Evolutionary conservation across 257 asterid species (phyloP).

Genomic region (Salvia hispanica): DNA sequence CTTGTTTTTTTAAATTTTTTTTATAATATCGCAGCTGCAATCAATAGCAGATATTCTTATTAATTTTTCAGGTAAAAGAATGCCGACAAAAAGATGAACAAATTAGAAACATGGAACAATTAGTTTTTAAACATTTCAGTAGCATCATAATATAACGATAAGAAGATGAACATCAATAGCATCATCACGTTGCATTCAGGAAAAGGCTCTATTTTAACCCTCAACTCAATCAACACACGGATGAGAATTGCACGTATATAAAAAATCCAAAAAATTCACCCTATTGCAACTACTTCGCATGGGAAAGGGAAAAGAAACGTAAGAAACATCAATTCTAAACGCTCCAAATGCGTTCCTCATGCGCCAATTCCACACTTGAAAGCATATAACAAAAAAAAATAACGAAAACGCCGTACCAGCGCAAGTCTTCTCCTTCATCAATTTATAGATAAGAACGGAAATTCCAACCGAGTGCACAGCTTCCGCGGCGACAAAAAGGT

Average conservation of each 20-base stretch:
- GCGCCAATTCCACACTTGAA: constrained; percentile 19
- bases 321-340: constrained; percentile 11
- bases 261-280: neutral
- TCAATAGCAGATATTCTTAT: neutral
- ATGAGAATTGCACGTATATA: neutral
- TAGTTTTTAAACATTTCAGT: neutral
- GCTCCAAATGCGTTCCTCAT: constrained; percentile 24
- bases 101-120: neutral
- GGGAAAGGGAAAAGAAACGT: neutral
- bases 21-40: neutral
- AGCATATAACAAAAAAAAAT: neutral
- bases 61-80: neutral
- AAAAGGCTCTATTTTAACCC: constrained; percentile 29
- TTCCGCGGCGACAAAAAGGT: constrained; percentile 91
- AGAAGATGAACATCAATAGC: neutral
- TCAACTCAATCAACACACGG: constrained; percentile 18
- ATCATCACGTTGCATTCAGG: constrained; percentile 7
- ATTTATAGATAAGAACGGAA: constrained; percentile 79
- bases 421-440: constrained; percentile 92
- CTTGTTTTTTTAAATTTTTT: neutral
- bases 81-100: no score
- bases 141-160: neutral
- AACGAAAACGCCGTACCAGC: constrained; percentile 54
- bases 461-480: constrained; percentile 92
- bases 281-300: constrained; percentile 9